Base-by-base conservation (phyloP, 176 grass and related monocot genomes). In the Aechmea fasciata region DNA sequence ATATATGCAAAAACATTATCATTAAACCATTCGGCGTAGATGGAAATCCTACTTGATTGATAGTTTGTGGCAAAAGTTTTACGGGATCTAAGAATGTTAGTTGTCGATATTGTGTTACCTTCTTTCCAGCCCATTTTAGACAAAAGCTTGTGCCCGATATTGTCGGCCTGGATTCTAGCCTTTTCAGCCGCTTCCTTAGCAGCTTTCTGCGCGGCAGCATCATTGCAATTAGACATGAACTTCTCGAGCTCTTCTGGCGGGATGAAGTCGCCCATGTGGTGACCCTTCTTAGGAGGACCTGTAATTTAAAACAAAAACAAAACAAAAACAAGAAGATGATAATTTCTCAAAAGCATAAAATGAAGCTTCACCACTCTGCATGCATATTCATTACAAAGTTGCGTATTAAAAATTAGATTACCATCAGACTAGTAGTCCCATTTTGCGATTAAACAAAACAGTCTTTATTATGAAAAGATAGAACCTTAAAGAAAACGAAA, bases 111-210 rank as follows among this genome's bases (percentile, higher is more conserved):
- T 17, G 52, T 17, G 52, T 48, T 79, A 94, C 95, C 95, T 99
- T 99, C 95, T 78, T 73, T 90, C 95, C 95, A 99, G n/a, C 95
- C 95, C 95, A 99, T 99, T 80, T 92, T 93, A 68, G 95, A 99
- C 62, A 99, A 52, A 85, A 99, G 95, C 62, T 83, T 99, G 79
- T 99, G 94, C 11, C 95, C 95, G 64, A 99, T 90, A 85, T 99
- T 99, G 67, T 99, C 95, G 0, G 95, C 95, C 74, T 99, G 95
- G 66, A 99, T 99, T 77, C 88, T 99, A 73, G 95, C 95, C 81
- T 82, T 99, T 67, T 94, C 84, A 11, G 90, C 77, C 23, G 89
- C 94, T 78, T 99, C 94, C 77, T 73, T 81, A 12, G 87, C 75
- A 79, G 75, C 70, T 75, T 90, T 99, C 62, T 82, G 84, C 67